Base-by-base conservation (phyloP, 768 basidiomycete genomes). In the Daedalea quercina region DNA sequence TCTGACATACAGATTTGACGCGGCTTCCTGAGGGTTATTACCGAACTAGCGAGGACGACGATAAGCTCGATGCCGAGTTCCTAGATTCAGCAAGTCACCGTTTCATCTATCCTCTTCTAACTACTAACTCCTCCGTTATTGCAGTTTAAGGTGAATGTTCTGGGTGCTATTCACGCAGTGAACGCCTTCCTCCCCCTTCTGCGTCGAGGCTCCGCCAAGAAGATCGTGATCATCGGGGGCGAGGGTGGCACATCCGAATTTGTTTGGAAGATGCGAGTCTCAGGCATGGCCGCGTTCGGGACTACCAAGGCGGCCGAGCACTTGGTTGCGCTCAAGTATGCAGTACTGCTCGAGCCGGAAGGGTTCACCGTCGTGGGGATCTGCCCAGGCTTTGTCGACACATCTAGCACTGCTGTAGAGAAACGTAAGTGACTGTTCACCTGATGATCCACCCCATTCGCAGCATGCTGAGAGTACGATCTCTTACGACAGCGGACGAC, bases 161-260 rank as follows among this genome's bases (percentile, higher is more conserved):
- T 70, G 43, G 72, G 70, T n/a, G 60, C 65, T 9, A 58, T 73
- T 12, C 63, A 65, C 54, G 62, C 67, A 13, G 68, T 65, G 52
- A 65, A 69, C 51, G 60, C 60, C 1, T 70, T 75, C 63, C 64
- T 76, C 13, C 73, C 74, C 1, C 63, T 75, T 15, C 61, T 76
- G 20, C 55, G 57, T 24, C 60, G 63, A 7, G 66, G 69, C 3
- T 35, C 58, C 15, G 42, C 49, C 20, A 70, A 72, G 61, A 71
- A 66, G 47, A 66, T 74, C 44, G 56, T 71, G 47, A 62, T 64
- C 0, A 47, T 75, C 44, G 61, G 58, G 56, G 65, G 58, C 17
- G 69, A 64, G n/a, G 44, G 65, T 13, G 70, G 55, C 9, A 67
- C 69, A 54, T 37, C 53, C 3, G 65, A 68, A 1, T 42, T 67